Evolutionary conservation across 2,329 filamentous ascomycete species (phyloP).

Genomic region (Escovopsis weberi): DNA sequence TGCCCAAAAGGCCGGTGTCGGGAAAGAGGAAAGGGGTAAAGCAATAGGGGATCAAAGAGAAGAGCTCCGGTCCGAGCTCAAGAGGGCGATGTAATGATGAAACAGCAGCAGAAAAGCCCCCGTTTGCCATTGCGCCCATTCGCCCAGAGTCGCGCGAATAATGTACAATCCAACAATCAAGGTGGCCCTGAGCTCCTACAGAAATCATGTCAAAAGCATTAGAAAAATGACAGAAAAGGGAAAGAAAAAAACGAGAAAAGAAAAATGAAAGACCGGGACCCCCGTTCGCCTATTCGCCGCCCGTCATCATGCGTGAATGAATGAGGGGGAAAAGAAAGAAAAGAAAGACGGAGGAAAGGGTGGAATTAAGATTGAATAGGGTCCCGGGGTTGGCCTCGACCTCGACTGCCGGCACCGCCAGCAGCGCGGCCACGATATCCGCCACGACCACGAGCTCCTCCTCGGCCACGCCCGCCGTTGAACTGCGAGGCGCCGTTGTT

Average conservation of each 20-base stretch:
- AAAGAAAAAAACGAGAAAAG: slow-evolving; percentile 8
- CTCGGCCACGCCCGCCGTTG: slow-evolving; percentile 22
- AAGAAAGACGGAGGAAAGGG: neutral
- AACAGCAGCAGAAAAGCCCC: slow-evolving; percentile 18
- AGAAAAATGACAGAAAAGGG: slow-evolving; percentile 7
- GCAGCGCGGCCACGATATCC: slow-evolving; percentile 21
- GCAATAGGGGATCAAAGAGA: neutral
- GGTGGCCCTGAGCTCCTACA: slow-evolving; percentile 14
- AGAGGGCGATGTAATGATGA: slow-evolving; percentile 10
- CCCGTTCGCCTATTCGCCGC: slow-evolving; percentile 10
- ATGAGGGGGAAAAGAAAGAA: slow-evolving; percentile 5
- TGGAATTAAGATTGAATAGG: slow-evolving; percentile 18
- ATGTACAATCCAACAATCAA: slow-evolving; percentile 28
- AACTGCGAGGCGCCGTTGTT: slow-evolving; percentile 22
- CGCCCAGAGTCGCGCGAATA: slow-evolving; percentile 24
- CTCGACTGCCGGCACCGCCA: slow-evolving; percentile 17
- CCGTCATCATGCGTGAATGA: slow-evolving; percentile 13
- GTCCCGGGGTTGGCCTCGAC: slow-evolving; percentile 22
- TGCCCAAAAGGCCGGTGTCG: slow-evolving; percentile 5
- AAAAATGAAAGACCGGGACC: slow-evolving; percentile 9
- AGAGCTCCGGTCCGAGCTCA: slow-evolving; percentile 5
- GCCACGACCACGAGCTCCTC: slow-evolving; percentile 24
- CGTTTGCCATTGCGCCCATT: slow-evolving; percentile 21
- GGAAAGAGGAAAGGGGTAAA: no score
- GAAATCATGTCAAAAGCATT: slow-evolving; percentile 15